Evolutionary conservation across 2,329 filamentous ascomycete species (phyloP).

Genomic region (Exserohilum turcica): DNA sequence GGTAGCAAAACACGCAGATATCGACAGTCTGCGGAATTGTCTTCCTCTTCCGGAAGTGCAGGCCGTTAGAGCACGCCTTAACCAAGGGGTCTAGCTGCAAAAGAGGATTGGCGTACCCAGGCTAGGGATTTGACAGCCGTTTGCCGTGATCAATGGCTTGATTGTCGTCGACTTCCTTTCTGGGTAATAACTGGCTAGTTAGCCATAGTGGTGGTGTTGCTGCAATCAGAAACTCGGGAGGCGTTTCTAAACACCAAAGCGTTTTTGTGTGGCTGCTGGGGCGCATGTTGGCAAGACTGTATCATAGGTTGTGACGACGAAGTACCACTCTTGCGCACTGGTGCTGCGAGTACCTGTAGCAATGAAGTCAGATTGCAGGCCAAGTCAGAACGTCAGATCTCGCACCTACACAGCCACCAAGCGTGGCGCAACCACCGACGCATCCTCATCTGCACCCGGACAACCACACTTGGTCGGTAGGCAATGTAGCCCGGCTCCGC

Average conservation of each 20-base stretch:
- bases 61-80: not conserved
- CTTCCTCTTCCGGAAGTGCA: slow-evolving; percentile 8
- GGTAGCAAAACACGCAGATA: slow-evolving; percentile 8
- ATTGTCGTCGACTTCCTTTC: not conserved
- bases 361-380: not conserved
- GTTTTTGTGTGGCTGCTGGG: not conserved
- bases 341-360: not conserved
- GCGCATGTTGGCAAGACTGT: not conserved
- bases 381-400: not conserved
- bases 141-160: slow-evolving; percentile 6
- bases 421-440: not conserved
- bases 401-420: not conserved
- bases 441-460: not conserved
- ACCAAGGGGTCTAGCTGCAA: not conserved
- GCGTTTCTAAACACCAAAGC: not conserved
- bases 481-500: not conserved
- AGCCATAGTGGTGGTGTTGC: not conserved
- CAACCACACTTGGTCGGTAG: not conserved
- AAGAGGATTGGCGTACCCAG: not conserved
- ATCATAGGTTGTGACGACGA: not conserved
- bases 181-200: not conserved
- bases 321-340: not conserved
- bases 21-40: not conserved
- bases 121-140: slow-evolving; percentile 9
- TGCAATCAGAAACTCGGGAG: not conserved